Base-by-base conservation (phyloP, 2,329 filamentous ascomycete species). In the Ceratocystis harringtonii region DNA sequence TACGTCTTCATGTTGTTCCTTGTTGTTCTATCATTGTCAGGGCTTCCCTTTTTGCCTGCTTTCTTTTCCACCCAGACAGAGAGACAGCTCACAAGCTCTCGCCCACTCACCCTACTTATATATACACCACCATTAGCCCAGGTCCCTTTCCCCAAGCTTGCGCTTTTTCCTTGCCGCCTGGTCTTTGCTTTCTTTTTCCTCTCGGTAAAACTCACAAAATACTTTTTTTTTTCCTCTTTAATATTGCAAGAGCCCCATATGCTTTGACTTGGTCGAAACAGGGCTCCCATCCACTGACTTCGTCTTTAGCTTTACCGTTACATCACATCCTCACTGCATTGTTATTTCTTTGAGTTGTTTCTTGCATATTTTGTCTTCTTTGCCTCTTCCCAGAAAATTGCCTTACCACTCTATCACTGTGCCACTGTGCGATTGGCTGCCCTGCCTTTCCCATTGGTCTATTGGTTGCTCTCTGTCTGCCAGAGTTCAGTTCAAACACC, bases 401-500 rank as follows among this genome's bases (percentile, higher is more conserved):
- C 28, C 12, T 25, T 52, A 28, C 30, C 8, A 41, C n/a, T 43
- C 17, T 19, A 32, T 36, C 30, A 30, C 25, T 60, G 25, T 19
- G 7, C 32, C 32, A 36, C 44, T 52, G 43, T 30, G 63, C 30
- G 50, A 44, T 25, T 52, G 22, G 41, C 43, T 22, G 22, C 22
- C 43, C 30, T 65, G 52, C 28, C 44, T 28, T 50, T 17, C 43
- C 41, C 36, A 10, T n/a, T 25, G 25, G 41, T 36, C 48, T 52
- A 19, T 52, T 52, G 48, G 48, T 25, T 28, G 48, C 19, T 25
- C 25, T 19, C 12, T 25, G 19, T 25, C 19, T 25, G 19, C 22
- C 3, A 52, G 12, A 52, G 19, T 19, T 25, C 19, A 43, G 71
- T 71, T 72, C 71, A 75, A 30, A 30, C 57, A 83, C 77, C 76